Percentiles rank a stretch among this genome's conserved stretches.
Conservation (phyloP, 306 rosid genomes). For the Acacia acuminata region DNA sequence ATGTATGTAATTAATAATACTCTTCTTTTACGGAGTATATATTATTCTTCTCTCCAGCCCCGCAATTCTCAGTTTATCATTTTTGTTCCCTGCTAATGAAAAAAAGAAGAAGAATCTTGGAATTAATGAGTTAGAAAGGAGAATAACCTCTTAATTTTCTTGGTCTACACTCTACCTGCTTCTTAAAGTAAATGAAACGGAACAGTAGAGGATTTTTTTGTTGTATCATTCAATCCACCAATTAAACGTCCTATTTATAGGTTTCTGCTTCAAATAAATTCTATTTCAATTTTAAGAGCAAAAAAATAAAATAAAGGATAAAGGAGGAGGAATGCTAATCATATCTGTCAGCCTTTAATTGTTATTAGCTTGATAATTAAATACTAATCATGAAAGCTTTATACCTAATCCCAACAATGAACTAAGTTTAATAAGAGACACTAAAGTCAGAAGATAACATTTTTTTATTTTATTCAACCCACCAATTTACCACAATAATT, state of each 20-base stretch:
- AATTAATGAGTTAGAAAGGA: no score
- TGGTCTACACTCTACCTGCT: no score
- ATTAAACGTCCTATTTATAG: neutral
- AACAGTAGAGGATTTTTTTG: no score
- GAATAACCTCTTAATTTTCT: no score
- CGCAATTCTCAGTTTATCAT: neutral
- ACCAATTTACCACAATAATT: neutral
- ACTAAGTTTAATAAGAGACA: neutral
- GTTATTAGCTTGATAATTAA: conserved; percentile 35
- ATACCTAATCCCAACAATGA: neutral
- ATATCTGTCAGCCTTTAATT: conserved; percentile 19
- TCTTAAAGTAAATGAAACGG: no score
- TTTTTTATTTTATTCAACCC: neutral
- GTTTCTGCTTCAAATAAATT: conserved; percentile 12
- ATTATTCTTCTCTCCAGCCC: neutral
- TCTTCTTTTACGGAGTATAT: neutral
- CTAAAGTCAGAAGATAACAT: neutral
- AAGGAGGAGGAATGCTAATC: conserved; percentile 9
- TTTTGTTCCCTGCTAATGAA: neutral
- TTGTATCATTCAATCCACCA: neutral
- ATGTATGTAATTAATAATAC: conserved; percentile 10
- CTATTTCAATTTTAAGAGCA: conserved; percentile 3
- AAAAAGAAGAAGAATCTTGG: no score
- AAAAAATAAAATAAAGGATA: neutral
- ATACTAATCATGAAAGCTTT: conserved; percentile 5